Percentiles rank a stretch among this genome's conserved stretches.
Evolutionary conservation across 306 rosid genomes (phyloP).

Genomic region (Prosopis cineraria): DNA sequence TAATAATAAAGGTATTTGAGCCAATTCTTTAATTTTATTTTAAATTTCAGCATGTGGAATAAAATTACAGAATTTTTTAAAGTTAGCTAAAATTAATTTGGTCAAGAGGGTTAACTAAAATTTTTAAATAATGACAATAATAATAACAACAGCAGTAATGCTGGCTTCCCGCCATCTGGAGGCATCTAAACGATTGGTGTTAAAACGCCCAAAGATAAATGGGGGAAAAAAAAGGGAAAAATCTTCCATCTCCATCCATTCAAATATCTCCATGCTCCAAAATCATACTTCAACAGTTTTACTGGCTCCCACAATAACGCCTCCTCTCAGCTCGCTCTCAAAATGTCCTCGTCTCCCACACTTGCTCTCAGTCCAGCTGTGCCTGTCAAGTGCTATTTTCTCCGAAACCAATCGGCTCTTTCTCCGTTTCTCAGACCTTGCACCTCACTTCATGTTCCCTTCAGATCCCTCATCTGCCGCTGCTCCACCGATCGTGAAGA

Average conservation of each 20-base stretch:
- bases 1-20: too few relatives aligned
- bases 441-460: conserved; percentile 37
- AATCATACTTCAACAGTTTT: not conserved
- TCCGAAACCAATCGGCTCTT: not conserved
- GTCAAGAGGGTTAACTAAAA: too few relatives aligned
- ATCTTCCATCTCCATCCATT: not conserved
- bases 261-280: not conserved
- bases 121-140: too few relatives aligned
- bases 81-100: too few relatives aligned
- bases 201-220: not conserved
- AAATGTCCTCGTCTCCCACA: conserved; percentile 26
- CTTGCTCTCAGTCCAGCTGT: conserved; percentile 32
- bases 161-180: conserved; percentile 28
- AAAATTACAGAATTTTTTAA: too few relatives aligned
- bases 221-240: not conserved
- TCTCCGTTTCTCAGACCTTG: conserved; percentile 15
- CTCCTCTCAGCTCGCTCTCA: conserved; percentile 14
- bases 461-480: conserved; percentile 40
- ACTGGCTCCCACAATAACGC: not conserved
- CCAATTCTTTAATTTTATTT: too few relatives aligned
- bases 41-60: too few relatives aligned
- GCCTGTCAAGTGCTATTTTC: not conserved
- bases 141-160: too few relatives aligned
- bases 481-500: conserved; percentile 56
- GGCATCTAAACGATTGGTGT: conserved; percentile 10